These are phyloP conservation scores for Cadophora sp. DNA, from an alignment of 2,329 filamentous ascomycete genomes.

Conservation along the genomic window DNA sequence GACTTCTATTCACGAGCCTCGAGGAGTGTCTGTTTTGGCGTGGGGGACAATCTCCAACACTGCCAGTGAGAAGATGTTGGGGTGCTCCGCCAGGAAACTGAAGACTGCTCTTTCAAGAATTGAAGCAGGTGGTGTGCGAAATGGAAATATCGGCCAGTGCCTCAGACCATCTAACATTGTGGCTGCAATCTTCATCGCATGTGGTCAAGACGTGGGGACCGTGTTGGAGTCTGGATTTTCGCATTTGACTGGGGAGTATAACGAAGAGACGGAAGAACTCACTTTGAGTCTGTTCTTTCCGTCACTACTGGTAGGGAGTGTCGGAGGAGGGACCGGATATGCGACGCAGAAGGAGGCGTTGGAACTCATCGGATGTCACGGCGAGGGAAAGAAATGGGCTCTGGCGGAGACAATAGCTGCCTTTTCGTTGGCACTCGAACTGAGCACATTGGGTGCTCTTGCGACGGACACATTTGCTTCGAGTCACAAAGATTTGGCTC, in stretches of 20 bases:
- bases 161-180: constrained; percentile 36
- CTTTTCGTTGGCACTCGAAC: constrained; percentile 41
- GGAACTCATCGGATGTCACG: constrained; percentile 37
- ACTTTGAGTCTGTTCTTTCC: constrained; percentile 39
- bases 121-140: constrained; percentile 34
- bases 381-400: constrained; percentile 36
- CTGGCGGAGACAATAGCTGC: constrained; percentile 40
- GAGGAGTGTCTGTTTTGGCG: constrained; percentile 40
- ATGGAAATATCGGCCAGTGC: constrained; percentile 33
- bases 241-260: constrained; percentile 37
- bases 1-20: constrained; percentile 35
- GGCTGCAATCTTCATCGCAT: constrained; percentile 39
- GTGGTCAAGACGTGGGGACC: constrained; percentile 38
- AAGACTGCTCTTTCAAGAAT: constrained; percentile 21
- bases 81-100: constrained; percentile 30
- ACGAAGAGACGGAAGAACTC: constrained; percentile 33
- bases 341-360: constrained; percentile 40
- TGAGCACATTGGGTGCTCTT: constrained; percentile 38
- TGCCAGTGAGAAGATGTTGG: constrained; percentile 33
- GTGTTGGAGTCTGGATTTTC: constrained; percentile 36
- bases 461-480: constrained; percentile 35
- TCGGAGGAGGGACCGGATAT: constrained; percentile 40
- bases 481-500: constrained; percentile 33
- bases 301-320: constrained; percentile 39
- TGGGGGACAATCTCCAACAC: constrained; percentile 37